Conservation (phyloP, 495 filamentous ascomycete genomes). For the Chaetomium fimeti region DNA sequence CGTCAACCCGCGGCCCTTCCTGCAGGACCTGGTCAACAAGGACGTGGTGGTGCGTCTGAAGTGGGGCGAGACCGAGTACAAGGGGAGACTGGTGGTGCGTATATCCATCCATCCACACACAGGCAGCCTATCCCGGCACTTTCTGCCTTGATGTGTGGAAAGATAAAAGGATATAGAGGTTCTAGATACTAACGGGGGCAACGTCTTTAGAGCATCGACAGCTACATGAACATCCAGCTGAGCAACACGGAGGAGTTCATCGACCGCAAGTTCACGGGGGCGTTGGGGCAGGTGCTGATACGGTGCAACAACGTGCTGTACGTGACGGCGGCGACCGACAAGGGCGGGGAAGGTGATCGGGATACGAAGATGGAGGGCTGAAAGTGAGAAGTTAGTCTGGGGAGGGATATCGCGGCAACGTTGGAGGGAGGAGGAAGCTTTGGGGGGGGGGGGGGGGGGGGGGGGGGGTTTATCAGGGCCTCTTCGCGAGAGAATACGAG, state of each 20-base stretch:
- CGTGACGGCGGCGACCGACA: slow-evolving; percentile 65
- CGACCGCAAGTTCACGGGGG: slow-evolving; percentile 79
- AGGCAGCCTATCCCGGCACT: no score
- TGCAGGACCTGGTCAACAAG: slow-evolving; percentile 64
- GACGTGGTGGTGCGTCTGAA: slow-evolving; percentile 89
- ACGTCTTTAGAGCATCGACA: slow-evolving; percentile 62
- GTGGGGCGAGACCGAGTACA: slow-evolving; percentile 97
- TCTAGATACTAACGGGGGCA: no score
- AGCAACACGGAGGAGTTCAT: slow-evolving; percentile 86
- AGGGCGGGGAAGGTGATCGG: slow-evolving; percentile 46
- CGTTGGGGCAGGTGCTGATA: slow-evolving; percentile 87
- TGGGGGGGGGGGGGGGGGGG: neutral
- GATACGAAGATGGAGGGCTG: slow-evolving; percentile 65
- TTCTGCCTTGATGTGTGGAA: neutral
- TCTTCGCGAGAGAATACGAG: neutral
- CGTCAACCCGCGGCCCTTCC: slow-evolving; percentile 38
- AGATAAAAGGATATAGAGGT: no score
- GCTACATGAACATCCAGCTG: slow-evolving; percentile 98
- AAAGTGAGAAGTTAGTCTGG: slow-evolving; percentile 19
- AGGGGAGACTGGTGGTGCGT: slow-evolving; percentile 71
- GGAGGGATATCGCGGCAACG: no score
- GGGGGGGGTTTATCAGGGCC: neutral
- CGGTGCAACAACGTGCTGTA: slow-evolving; percentile 93
- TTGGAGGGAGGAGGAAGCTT: neutral
- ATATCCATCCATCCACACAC: neutral